Base-by-base conservation (phyloP, 805 yeast species). In the Sungouiella blattae region DNA sequence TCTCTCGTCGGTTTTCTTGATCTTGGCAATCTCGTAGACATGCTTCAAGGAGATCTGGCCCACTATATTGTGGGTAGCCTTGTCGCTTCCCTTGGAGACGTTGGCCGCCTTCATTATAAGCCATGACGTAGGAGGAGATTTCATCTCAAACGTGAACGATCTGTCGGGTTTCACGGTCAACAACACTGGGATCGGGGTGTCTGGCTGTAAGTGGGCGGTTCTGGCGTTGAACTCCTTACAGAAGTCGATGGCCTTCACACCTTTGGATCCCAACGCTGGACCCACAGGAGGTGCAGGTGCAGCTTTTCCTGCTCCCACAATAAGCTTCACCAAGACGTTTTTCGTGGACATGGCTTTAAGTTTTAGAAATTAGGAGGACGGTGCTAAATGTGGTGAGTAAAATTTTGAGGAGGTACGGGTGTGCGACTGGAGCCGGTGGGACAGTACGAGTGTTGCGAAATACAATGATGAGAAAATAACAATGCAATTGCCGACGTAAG, bases 251-350 rank as follows among this genome's bases (percentile, higher is more conserved):
- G 98, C 98, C 59, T 93, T 93, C 30, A 93, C 95, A 71, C 98
- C 98, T 61, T 91, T 91, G 40, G 98, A 91, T 48, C 98, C 98
- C 32, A 93, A 71, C 0, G 98, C 98, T 30, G 98, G 98, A 47
- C 98, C 98, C 18, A 93, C 98, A 5, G 98, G 98, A 18, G 98
- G 98, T 2, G 96, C 83, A 27, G 98, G 98, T 2, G 97, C 93
- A 0, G 98, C 98, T 59, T 88, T 86, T 4, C 98, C 98, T 4
- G 98, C 98, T 6, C 91, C 96, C 4, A 91, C 98, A 33, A 91
- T 80, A 41, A 91, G 76, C 62, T 91, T 93, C 35, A 91, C 87
- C 49, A 89, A 55, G 26, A 81, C 67, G 57, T 79, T 83, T 58
- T 79, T 84, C 14, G 70, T 67, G 14, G 60, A 55, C 60, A 55